A percentile compares a stretch with the other conserved stretches of the same genome.
These are phyloP conservation scores for Filobasidium floriforme DNA, from an alignment of 768 basidiomycete species.

Conservation along the genomic window DNA sequence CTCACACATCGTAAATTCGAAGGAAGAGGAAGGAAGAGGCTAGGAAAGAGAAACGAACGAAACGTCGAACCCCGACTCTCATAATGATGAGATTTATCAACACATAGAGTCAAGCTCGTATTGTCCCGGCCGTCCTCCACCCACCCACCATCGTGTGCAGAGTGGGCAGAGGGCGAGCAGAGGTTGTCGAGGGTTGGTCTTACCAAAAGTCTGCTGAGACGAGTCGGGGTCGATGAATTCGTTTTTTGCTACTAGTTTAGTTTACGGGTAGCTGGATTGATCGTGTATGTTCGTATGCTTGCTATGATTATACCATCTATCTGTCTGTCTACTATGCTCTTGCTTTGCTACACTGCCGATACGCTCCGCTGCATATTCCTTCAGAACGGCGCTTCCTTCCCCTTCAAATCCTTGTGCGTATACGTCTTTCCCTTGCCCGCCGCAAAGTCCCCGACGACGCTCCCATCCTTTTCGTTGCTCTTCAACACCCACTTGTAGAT, in stretches of 20 bases:
- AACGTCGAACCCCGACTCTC: neutral
- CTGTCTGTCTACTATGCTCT: no score
- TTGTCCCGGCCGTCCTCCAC: constrained; percentile 15
- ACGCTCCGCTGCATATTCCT: neutral
- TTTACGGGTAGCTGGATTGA: neutral
- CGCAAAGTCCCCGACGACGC: constrained; percentile 81
- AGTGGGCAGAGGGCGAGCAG: constrained; percentile 3
- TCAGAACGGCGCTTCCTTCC: constrained; percentile 30
- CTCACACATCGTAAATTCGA: no score
- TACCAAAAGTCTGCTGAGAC: constrained; percentile 21
- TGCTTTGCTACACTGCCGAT: no score
- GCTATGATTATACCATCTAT: neutral
- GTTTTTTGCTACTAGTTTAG: no score
- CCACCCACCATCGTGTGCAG: constrained; percentile 4
- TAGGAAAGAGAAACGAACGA: neutral
- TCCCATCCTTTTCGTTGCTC: constrained; percentile 66
- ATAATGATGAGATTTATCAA: constrained; percentile 26
- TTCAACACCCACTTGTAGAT: constrained; percentile 93
- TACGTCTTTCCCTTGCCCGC: constrained; percentile 64
- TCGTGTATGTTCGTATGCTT: neutral
- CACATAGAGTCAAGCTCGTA: constrained; percentile 27
- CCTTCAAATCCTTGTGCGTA: constrained; percentile 40
- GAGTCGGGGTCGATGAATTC: neutral
- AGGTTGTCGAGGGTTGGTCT: constrained; percentile 25
- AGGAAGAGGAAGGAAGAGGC: no score